Percentiles rank a stretch among this genome's conserved stretches.
Evolutionary conservation across 192 early-diverging fungal species (phyloP).

Genomic region (Rhizoclosmatium globosum): DNA sequence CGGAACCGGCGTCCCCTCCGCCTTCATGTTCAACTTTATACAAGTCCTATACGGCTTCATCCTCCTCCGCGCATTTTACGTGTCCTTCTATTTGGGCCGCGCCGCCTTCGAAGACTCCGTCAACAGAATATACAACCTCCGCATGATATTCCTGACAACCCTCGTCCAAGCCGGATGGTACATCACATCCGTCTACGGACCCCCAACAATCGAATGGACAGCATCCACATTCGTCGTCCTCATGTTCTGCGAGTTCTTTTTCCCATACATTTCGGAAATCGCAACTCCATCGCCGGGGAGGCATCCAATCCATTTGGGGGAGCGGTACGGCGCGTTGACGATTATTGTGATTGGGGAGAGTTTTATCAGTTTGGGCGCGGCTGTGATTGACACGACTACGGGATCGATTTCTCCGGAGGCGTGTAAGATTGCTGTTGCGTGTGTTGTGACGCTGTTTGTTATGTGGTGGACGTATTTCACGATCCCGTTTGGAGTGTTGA

Average conservation of each 20-base stretch:
- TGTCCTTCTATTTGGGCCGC: neutral
- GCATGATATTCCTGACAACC: neutral
- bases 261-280: neutral
- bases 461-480: conserved; percentile 26
- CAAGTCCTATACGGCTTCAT: neutral
- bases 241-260: neutral
- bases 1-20: neutral
- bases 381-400: neutral
- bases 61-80: neutral
- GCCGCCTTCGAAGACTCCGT: neutral
- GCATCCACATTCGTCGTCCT: neutral
- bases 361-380: neutral
- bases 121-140: neutral
- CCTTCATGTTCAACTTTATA: conserved; percentile 1
- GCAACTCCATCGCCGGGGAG: neutral
- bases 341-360: conserved; percentile 18
- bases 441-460: conserved; percentile 3
- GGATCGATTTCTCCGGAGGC: neutral
- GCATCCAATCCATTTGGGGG: conserved; percentile 12
- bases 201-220: neutral
- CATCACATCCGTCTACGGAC: neutral
- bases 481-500: conserved; percentile 12
- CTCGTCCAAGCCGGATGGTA: conserved; percentile 17
- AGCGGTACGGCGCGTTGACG: conserved; percentile 11
- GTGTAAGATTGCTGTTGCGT: neutral